Percentiles rank a stretch among this genome's conserved stretches.
Conservation (phyloP, 495 filamentous ascomycete species). For the Talaromyces ruber region DNA sequence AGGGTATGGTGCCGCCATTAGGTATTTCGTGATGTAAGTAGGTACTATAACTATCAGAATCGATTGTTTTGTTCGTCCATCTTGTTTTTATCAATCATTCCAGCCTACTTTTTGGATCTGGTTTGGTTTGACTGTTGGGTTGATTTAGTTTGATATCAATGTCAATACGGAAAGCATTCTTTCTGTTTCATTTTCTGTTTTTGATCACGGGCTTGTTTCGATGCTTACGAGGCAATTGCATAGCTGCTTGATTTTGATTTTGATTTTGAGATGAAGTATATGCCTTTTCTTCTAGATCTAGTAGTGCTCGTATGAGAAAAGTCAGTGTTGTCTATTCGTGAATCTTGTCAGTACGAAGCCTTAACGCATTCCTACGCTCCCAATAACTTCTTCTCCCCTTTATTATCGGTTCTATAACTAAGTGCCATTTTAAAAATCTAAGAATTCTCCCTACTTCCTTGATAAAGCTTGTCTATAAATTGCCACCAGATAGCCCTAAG, state of each 20-base stretch:
- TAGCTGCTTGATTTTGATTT: not conserved
- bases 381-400: no score
- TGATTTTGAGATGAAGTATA: not conserved
- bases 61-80: not conserved
- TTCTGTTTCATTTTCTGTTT: not conserved
- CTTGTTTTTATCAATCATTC: not conserved
- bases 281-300: not conserved
- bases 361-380: no score
- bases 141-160: not conserved
- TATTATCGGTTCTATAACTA: no score
- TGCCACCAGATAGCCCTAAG: no score
- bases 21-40: constrained; percentile 50
- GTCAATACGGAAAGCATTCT: not conserved
- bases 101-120: not conserved
- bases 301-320: not conserved
- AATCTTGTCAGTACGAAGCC: no score
- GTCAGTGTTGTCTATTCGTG: no score
- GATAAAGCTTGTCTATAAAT: no score
- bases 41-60: not conserved
- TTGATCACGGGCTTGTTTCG: not conserved
- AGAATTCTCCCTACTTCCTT: no score
- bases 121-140: not conserved
- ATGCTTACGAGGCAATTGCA: not conserved
- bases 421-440: no score
- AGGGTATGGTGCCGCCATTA: constrained; percentile 82